Base-by-base conservation (phyloP, 176 grass and related monocot genomes). In the Lolium multiflorum region DNA sequence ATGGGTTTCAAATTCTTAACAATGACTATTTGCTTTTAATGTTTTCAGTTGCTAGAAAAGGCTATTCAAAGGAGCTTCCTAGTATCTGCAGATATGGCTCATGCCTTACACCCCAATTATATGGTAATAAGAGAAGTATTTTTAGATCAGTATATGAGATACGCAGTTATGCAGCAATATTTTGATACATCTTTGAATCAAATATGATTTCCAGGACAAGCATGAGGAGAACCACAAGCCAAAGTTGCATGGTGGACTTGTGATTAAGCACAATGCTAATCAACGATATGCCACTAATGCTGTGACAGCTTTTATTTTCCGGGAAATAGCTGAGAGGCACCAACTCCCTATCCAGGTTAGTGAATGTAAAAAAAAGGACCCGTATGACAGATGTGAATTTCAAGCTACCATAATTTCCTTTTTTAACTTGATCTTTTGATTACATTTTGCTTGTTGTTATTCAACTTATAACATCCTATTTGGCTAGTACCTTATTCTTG, bases 181-280 rank as follows among this genome's bases (percentile, higher is more conserved):
- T 72, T 63, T 55, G 82, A 57, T 74, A 31, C 4, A 46, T 83
- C 50, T 65, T 37, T 35, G 7, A 60, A n/a, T 68, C 38, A 62
- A 64, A 54, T 56, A 31, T 60, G 77, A 38, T 41, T 85, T 83
- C 8, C 51, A 98, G 96, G 94, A 98, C 76, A 98, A 98, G 80
- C 97, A 98, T 57, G 97, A 98, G 92, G 97, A 98, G 47, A 98
- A 98, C 48, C 97, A 98, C 88, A 92, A 98, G 78, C 97, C 97
- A 35, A 98, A 96, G 72, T 64, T 98, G 59, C 97, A 98, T 69
- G 91, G 97, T 76, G 97, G 97, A 83, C 92, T 96, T 85, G 97
- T 98, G 59, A 96, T 98, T 79, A 98, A 98, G 79, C 90, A 96
- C 68, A 96, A 98, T 4, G 97, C 97, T 66, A 98, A 98, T 88